Conservation (phyloP, 2,329 filamentous ascomycete genomes). For the Pseudogymnoascus sp. region DNA sequence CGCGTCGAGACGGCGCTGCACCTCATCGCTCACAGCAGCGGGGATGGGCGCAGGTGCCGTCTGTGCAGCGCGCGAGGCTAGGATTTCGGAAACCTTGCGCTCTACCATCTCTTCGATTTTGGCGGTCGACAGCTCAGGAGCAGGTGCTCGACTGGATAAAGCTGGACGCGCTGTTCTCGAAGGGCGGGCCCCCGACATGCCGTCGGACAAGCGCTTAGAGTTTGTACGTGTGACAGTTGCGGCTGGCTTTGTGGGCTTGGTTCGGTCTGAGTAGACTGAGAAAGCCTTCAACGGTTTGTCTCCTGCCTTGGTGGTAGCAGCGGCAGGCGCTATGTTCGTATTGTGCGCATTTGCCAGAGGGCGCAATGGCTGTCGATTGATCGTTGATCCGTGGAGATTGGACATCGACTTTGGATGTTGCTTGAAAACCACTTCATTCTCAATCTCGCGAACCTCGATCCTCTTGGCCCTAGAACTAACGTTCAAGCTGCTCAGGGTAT, state of each 20-base stretch:
- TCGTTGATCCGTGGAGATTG: conserved; percentile 34
- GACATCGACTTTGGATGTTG: conserved; percentile 53
- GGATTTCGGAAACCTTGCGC: conserved; percentile 81
- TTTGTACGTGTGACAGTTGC: conserved; percentile 27
- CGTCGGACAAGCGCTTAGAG: conserved; percentile 29
- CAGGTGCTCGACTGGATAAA: conserved; percentile 34
- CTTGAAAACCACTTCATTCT: conserved; percentile 89
- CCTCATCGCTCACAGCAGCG: conserved; percentile 61
- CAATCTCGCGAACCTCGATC: conserved; percentile 90
- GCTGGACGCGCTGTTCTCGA: conserved; percentile 40
- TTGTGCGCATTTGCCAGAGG: conserved; percentile 72
- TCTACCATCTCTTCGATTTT: conserved; percentile 89
- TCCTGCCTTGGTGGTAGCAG: conserved; percentile 44
- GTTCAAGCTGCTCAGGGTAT: conserved; percentile 88
- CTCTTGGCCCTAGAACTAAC: conserved; percentile 94
- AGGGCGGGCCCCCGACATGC: conserved; percentile 32
- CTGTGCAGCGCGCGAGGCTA: conserved; percentile 66
- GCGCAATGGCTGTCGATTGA: conserved; percentile 67
- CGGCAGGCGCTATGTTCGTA: conserved; percentile 53
- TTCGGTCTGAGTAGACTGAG: conserved; percentile 74
- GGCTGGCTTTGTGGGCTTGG: conserved; percentile 38
- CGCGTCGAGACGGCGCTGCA: conserved; percentile 73
- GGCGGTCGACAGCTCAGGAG: conserved; percentile 51
- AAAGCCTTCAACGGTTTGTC: conserved; percentile 78
- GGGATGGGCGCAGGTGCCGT: conserved; percentile 36